Percentiles rank a stretch among this genome's conserved stretches.
These are phyloP conservation scores for Dactylellina parvicollis DNA, from an alignment of 2,329 filamentous ascomycete species.

Conservation along the genomic window DNA sequence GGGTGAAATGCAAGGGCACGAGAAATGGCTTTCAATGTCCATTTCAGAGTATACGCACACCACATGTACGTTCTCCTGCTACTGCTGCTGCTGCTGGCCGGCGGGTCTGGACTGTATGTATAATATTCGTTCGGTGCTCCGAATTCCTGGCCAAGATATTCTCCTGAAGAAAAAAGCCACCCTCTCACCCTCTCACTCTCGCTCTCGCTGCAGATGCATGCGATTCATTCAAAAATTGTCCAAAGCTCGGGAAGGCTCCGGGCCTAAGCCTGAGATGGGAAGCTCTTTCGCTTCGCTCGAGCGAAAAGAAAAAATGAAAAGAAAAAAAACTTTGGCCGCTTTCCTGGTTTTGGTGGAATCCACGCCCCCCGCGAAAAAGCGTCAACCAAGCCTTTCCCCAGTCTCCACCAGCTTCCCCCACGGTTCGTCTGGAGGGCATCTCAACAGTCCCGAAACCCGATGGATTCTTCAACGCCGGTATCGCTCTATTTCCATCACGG, in stretches of 20 bases:
- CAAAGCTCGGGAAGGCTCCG: conserved; percentile 39
- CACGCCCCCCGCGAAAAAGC: conserved; percentile 36
- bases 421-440: not conserved
- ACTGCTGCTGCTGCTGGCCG: not conserved
- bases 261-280: conserved; percentile 19
- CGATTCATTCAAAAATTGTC: not conserved
- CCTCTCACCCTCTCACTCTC: not conserved
- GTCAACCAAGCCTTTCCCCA: conserved; percentile 36
- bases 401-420: conserved; percentile 44
- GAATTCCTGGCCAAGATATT: conserved; percentile 27
- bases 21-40: not conserved
- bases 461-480: not conserved
- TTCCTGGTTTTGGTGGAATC: conserved; percentile 33
- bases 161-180: not conserved
- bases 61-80: too few relatives aligned
- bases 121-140: not conserved
- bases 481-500: not conserved
- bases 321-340: conserved; percentile 10
- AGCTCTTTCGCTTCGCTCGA: conserved; percentile 7
- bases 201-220: not conserved
- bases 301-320: not conserved
- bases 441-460: not conserved
- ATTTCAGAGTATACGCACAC: too few relatives aligned
- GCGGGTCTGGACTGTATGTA: not conserved
- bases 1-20: not conserved